Percentiles rank a stretch among this genome's conserved stretches.
These are phyloP conservation scores for Backusella australiensis DNA, from an alignment of 192 early-diverging fungal species.

Conservation along the genomic window DNA sequence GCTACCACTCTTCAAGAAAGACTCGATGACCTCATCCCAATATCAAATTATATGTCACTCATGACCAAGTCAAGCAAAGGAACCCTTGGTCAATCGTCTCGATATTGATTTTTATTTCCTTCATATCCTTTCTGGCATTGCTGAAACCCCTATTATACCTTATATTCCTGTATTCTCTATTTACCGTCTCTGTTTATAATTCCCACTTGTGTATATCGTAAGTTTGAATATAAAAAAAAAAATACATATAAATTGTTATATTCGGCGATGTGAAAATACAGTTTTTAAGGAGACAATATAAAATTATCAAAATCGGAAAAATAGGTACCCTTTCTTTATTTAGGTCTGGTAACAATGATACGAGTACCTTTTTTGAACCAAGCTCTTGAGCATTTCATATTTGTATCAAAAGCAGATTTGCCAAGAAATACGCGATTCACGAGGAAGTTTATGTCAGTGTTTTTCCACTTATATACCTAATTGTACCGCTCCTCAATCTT, in stretches of 20 bases:
- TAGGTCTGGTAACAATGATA: neutral
- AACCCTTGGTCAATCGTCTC: neutral
- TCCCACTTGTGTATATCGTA: constrained; percentile 1
- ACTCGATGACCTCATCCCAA: neutral
- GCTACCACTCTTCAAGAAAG: neutral
- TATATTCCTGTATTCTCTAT: constrained; percentile 1
- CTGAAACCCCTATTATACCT: neutral
- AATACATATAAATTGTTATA: neutral
- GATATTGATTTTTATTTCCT: constrained; percentile 6
- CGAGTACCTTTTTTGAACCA: neutral
- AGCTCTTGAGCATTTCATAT: constrained; percentile 15
- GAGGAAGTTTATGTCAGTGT: constrained; percentile 8
- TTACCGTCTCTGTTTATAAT: neutral
- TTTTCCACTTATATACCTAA: constrained; percentile 17
- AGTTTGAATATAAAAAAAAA: constrained; percentile 4
- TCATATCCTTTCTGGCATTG: constrained; percentile 10
- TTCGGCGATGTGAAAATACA: no score
- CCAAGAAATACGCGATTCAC: constrained; percentile 15
- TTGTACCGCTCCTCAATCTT: constrained; percentile 14
- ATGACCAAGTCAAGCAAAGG: constrained; percentile 13
- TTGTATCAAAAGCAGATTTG: constrained; percentile 22
- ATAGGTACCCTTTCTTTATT: no score
- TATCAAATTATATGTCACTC: constrained; percentile 3
- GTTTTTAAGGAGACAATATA: no score
- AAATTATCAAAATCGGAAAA: no score